A percentile compares a stretch with the other conserved stretches of the same genome.
These are phyloP conservation scores for Primulina huaijiensis DNA, from an alignment of 257 asterid genomes.

Conservation along the genomic window DNA sequence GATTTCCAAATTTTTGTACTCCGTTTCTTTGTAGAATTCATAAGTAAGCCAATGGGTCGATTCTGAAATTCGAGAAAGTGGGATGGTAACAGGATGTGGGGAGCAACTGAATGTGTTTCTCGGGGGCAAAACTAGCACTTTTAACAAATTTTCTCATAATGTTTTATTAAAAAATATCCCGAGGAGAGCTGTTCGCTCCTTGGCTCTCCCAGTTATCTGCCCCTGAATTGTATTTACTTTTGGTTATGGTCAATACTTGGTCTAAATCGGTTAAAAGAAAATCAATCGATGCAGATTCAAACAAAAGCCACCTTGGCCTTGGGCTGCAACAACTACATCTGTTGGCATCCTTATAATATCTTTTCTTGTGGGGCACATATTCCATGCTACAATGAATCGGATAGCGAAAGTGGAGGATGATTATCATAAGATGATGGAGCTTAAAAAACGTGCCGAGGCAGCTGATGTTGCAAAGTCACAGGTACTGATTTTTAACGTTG, in stretches of 20 bases:
- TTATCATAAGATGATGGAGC: conserved; percentile 66
- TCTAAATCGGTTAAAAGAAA: not conserved
- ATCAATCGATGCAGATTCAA: conserved; percentile 62
- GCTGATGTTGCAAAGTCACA: conserved; percentile 94
- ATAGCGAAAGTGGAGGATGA: conserved; percentile 90
- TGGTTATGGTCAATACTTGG: not conserved
- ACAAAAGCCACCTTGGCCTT: conserved; percentile 91
- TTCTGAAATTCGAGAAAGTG: too few species aligned
- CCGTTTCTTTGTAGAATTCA: not conserved
- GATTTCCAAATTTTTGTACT: not conserved
- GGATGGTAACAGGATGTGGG: too few species aligned
- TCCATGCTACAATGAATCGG: conserved; percentile 73
- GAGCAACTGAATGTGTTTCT: too few species aligned
- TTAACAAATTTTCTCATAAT: too few species aligned
- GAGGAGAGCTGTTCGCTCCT: too few species aligned
- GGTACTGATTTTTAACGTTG: conserved; percentile 36
- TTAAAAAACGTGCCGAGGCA: conserved; percentile 80
- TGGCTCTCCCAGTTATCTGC: too few species aligned
- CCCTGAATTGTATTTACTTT: too few species aligned
- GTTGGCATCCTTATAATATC: conserved; percentile 55
- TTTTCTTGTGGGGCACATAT: conserved; percentile 61
- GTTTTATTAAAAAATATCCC: too few species aligned
- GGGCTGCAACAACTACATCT: conserved; percentile 55
- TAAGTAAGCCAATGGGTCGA: not conserved
- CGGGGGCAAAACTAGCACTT: too few species aligned